A percentile compares a stretch with the other conserved stretches of the same genome.
Evolutionary conservation across 345 rosid genomes (phyloP).

Genomic region (Anacardium occidentale): DNA sequence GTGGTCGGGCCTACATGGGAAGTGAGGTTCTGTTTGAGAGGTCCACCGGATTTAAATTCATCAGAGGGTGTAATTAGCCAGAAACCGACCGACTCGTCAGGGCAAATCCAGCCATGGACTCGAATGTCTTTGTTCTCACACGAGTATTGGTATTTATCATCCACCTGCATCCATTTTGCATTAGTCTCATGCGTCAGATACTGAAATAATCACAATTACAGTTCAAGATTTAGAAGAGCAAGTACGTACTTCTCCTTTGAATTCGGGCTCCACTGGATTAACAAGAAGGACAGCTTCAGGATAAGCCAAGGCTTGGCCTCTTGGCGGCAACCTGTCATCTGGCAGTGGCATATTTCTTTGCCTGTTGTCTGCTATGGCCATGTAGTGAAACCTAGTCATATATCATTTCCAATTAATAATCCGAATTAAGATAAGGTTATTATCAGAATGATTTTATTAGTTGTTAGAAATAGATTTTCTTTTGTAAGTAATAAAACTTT

Average conservation of each 20-base stretch:
- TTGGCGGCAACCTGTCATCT: conserved; percentile 39
- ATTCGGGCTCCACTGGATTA: conserved; percentile 41
- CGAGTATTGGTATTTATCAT: conserved; percentile 88
- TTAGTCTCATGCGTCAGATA: background rate
- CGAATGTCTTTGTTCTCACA: conserved; percentile 63
- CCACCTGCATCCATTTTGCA: conserved; percentile 46
- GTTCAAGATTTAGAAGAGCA: too few relatives aligned
- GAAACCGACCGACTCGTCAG: conserved; percentile 53
- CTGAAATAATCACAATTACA: background rate
- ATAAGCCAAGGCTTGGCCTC: conserved; percentile 46
- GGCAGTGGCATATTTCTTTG: conserved; percentile 54
- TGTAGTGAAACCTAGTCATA: conserved; percentile 44
- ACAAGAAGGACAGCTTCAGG: conserved; percentile 58
- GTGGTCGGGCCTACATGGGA: conserved; percentile 84
- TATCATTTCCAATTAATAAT: background rate
- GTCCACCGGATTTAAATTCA: conserved; percentile 85
- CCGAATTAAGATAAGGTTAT: background rate
- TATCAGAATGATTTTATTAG: too few relatives aligned
- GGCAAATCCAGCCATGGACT: conserved; percentile 88
- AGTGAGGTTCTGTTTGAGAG: conserved; percentile 79
- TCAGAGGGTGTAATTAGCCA: conserved; percentile 91
- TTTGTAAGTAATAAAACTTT: too few relatives aligned
- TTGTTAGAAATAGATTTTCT: too few relatives aligned
- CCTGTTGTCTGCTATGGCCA: conserved; percentile 51
- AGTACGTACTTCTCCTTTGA: conserved; percentile 47